Base-by-base conservation (phyloP, 805 yeast genomes). In the Komagataella pastoris region DNA sequence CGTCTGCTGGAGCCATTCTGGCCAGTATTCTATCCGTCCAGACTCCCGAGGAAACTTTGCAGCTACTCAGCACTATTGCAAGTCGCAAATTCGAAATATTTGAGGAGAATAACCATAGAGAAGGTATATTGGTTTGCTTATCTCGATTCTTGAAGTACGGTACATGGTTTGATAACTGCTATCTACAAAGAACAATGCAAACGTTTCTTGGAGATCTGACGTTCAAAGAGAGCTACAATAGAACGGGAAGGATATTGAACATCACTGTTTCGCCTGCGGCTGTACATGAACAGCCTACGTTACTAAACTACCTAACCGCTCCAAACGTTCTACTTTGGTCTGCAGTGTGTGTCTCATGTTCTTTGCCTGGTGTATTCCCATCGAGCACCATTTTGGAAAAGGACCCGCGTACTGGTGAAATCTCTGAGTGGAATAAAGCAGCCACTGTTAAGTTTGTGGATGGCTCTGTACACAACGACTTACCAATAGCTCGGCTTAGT, bases 1-100 rank as follows among this genome's bases (percentile, higher is more conserved):
- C 96, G 12, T 88, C 96, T 21, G 96, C 97, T 0, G 99, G 99
- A 17, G 89, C 97, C 1, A 90, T 93, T 50, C 83, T 93, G 48
- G 97, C 98, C 17, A 79, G 96, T 49, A 80, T 93, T 17, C 72
- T 93, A 48, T 88, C 96, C 61, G 83, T 86, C 17, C 88, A 85
- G 61, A 77, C 83, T 7, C 82, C 81, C 53, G 85, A 80, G 36
- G 97, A 90, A 64, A 72, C 82, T 2, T 64, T 72, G 17, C 74
- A 67, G 5, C 63, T 88, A 17, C 67, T 91, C 53, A 73, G 67
- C 30, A 77, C 81, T 14, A 80, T 90, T 53, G 78, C 81, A 49
- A 83, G 78, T 24, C 73, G 73, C 21, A 70, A 74, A 17, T 77
- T 79, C 57, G 71, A 72, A 57, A 75, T 79, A 30, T 79, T 79